phyloP scores from a whole-genome alignment of 75 land plant genomes.

The Pinus tabuliformis region DNA sequence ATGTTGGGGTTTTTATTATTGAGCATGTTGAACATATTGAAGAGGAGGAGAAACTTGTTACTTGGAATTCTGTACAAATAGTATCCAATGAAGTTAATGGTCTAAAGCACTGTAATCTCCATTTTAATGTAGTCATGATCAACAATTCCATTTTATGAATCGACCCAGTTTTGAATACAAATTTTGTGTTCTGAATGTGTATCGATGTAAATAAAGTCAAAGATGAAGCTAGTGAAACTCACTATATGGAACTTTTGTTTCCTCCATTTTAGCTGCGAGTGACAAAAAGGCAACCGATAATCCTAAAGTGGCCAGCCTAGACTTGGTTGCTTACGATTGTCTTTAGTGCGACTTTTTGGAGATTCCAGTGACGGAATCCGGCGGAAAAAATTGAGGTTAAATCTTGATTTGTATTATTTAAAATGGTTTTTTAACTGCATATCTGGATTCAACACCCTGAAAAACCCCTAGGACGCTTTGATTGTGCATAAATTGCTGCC shows the following conservation, averaged over 20 bases:
- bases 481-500: no score
- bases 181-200: slow-evolving; percentile 25
- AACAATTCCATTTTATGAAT: slow-evolving; percentile 77
- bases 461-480: no score
- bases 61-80: slow-evolving; percentile 29
- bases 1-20: no score
- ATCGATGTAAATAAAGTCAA: background rate
- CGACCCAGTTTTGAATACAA: slow-evolving; percentile 52
- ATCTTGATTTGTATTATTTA: no score
- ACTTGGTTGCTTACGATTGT: slow-evolving; percentile 28
- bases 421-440: no score
- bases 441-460: no score
- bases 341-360: no score
- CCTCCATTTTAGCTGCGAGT: slow-evolving; percentile 82
- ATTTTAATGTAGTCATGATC: slow-evolving; percentile 50
- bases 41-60: slow-evolving; percentile 9
- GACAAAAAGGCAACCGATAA: slow-evolving; percentile 69
- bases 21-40: no score
- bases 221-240: background rate
- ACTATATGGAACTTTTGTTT: slow-evolving; percentile 58
- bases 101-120: slow-evolving; percentile 61
- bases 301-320: slow-evolving; percentile 44
- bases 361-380: no score
- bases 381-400: no score
- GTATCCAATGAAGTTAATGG: slow-evolving; percentile 55